These are phyloP conservation scores for Taphrina sp. DNA, from an alignment of 1,139 yeast genomes.

Conservation along the genomic window DNA sequence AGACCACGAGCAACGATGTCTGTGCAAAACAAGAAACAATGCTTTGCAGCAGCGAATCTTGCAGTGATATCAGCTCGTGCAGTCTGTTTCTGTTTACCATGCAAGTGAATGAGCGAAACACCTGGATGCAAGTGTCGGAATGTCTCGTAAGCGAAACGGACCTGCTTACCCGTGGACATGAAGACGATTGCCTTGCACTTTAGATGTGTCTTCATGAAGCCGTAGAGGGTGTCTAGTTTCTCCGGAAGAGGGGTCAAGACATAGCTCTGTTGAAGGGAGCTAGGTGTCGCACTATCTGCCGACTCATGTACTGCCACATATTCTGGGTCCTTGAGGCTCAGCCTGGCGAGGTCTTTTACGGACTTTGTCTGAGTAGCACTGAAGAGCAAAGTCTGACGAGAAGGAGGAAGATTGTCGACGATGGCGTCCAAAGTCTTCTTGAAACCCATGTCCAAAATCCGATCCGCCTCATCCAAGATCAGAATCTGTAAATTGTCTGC, in stretches of 20 bases:
- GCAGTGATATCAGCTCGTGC: constrained; percentile 86
- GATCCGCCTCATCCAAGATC: constrained; percentile 92
- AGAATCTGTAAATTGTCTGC: constrained; percentile 73
- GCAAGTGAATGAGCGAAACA: constrained; percentile 82
- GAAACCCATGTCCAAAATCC: constrained; percentile 96
- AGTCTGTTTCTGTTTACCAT: constrained; percentile 93
- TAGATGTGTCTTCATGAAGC: constrained; percentile 84
- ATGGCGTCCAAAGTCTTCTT: constrained; percentile 83
- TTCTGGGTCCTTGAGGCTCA: constrained; percentile 70
- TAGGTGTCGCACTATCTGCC: constrained; percentile 68
- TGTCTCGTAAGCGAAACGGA: constrained; percentile 86
- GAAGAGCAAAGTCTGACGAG: constrained; percentile 83
- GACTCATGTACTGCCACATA: constrained; percentile 57
- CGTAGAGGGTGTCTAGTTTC: constrained; percentile 81
- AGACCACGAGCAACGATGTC: constrained; percentile 97
- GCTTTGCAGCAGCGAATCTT: constrained; percentile 80
- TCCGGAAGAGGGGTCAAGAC: constrained; percentile 69
- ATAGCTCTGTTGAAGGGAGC: constrained; percentile 77
- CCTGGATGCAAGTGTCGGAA: constrained; percentile 95
- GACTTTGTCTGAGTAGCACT: constrained; percentile 93
- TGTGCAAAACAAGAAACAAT: constrained; percentile 88
- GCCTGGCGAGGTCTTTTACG: constrained; percentile 81
- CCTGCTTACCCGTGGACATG: constrained; percentile 90
- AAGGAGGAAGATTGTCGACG: constrained; percentile 69
- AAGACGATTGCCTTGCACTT: constrained; percentile 83